Evolutionary conservation across 495 filamentous ascomycete genomes (phyloP), one percentile per base, ranked within the genome.

Genomic region (Tuber aestivum): DNA sequence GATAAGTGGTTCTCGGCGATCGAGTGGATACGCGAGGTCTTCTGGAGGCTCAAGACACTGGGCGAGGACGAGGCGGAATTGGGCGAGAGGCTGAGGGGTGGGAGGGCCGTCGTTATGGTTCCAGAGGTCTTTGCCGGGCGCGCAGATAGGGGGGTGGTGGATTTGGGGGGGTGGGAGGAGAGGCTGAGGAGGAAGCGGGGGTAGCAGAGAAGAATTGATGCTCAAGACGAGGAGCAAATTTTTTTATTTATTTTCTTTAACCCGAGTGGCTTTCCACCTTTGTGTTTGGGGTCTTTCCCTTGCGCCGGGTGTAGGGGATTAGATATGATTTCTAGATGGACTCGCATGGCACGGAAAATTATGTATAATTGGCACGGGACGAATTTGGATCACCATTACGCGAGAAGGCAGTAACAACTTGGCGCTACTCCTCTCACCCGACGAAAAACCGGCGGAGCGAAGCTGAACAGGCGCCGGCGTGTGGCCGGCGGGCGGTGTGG

Each of bases 1-100:
- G 80, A 82, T 50, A 82, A 82, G 48, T 82, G 81, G 81, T 82
- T 82, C 71, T 72, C 77, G 16, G 71, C 80, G n/a, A 75, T 78
- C 32, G 81, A 82, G 42, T 82, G 81, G 81, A 80, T 82, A 41
- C 72, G 76, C 32, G 81, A 82, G 73, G 80, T 82, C 37, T 82
- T 79, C 61, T 82, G 80, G 80, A 79, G 81, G 35, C 41, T 82
- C 23, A 78, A 82, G 35, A 71, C 78, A 40, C 70, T 79, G 14
- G 81, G 77, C 23, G 74, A 78, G 32, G 40, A 71, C 14, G 72
- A 79, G 32, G 70, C 75, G 8, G 56, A 65, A 32, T 40, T 69
- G 18, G 74, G 61, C n/a, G 80, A 82, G 42, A 70, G 45, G 48
- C 74, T 82, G 45, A 79, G 74, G 42, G 50, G 45, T 32, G 81